Base-by-base conservation (phyloP, 495 filamentous ascomycete genomes). In the Lineolata rhizophorae region DNA sequence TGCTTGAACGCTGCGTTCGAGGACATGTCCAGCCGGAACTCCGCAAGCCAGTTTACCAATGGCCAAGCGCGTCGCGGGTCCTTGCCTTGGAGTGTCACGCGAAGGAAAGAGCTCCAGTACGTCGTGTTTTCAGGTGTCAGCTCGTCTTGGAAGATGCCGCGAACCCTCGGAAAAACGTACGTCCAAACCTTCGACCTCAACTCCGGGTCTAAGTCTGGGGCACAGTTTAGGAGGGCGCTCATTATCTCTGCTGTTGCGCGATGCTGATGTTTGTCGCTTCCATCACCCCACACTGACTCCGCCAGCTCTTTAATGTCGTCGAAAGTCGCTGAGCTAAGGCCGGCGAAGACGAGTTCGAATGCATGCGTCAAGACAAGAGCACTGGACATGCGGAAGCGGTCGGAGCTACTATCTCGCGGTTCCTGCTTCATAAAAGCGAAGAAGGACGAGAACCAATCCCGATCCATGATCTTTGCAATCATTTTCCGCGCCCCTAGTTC, bases 1-100 rank as follows among this genome's bases (percentile, higher is more conserved):
- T 99, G 90, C 52, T 99, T 99, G 65, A 99, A 99, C 6, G 87
- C 87, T 3, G 87, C 87, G 50, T 95, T 93, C 0, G 85, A 93
- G 15, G 67, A 55, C 76, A 93, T 85, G 44, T 99, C 87, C 13
- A 99, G 59, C 20, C 78, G 65, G 64, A 92, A 94, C 37, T 70
- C 67, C 9, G 72, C 69, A 20, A 99, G 62, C 60, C 72, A 76
- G 37, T 84, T 76, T 17, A 91, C 65, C 34, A 99, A 57, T 32
- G 91, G 90, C 65, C 74, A 81, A 2, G 69, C 68, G 32, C 85
- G 67, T 37, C 87, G 63, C 12, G 87, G 83, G 51, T 99, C 87
- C 36, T 81, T 85, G 21, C 66, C 68, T 46, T 75, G 68, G 28
- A 90, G 56, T 18, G 83, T 65, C 50, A 93, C 67, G 43, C 93